Evolutionary conservation across 2,329 filamentous ascomycete genomes (phyloP).

Genomic region (Mycocentrospora acerina): DNA sequence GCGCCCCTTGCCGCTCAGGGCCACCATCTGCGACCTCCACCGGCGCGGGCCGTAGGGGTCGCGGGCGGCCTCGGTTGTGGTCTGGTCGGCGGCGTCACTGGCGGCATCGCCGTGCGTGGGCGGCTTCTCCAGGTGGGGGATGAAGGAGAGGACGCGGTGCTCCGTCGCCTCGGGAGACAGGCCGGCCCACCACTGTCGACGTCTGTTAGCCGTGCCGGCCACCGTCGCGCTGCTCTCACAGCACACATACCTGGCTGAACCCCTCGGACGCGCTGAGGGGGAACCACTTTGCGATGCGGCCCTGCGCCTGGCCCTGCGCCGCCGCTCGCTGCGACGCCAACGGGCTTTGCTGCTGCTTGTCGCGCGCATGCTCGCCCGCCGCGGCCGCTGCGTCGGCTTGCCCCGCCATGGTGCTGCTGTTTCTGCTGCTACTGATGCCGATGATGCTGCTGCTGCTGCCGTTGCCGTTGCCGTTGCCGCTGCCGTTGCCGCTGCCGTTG

Average conservation of each 20-base stretch:
- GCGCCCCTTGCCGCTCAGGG: constrained; percentile 80
- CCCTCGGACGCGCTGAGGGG: constrained; percentile 90
- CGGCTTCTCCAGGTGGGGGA: constrained; percentile 77
- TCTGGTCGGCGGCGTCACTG: constrained; percentile 47
- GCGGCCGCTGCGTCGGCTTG: constrained; percentile 21
- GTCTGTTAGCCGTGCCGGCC: background rate
- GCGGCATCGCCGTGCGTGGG: constrained; percentile 65
- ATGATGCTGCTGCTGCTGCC: constrained; percentile 45
- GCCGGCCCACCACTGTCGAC: constrained; percentile 69
- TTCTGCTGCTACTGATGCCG: constrained; percentile 52
- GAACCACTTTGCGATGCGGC: constrained; percentile 59
- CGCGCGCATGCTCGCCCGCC: constrained; percentile 12
- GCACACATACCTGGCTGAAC: constrained; percentile 44
- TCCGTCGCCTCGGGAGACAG: constrained; percentile 83
- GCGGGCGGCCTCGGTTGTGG: constrained; percentile 51
- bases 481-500: constrained; percentile 17
- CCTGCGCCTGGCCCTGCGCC: constrained; percentile 38
- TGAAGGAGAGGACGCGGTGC: constrained; percentile 80
- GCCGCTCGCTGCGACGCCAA: constrained; percentile 52
- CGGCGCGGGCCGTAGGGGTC: constrained; percentile 83
- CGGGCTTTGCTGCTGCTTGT: constrained; percentile 47
- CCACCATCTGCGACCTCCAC: constrained; percentile 84
- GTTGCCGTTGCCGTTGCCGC: no score
- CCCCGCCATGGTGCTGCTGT: constrained; percentile 32
- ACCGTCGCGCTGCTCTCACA: no score